Conservation (phyloP, 23 red algal species). For the Agarophyton chilense region DNA sequence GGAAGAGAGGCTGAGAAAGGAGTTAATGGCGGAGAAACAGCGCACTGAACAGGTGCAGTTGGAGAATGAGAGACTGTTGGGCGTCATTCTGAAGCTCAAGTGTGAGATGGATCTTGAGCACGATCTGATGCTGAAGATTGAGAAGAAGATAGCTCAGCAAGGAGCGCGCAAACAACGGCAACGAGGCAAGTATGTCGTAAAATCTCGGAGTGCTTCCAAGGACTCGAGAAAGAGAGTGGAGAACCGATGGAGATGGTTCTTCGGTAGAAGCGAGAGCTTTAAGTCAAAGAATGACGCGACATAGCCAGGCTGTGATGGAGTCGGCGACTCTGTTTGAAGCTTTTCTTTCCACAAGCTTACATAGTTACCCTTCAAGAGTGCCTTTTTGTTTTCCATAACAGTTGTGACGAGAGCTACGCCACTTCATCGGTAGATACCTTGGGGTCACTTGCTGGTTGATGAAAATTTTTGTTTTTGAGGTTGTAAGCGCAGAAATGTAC, state of each 20-base stretch:
- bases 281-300: neutral
- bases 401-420: too few relatives aligned
- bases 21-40: slow-evolving; percentile 12
- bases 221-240: neutral
- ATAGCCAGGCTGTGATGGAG: too few relatives aligned
- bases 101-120: slow-evolving; percentile 1
- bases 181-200: neutral
- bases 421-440: too few relatives aligned
- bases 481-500: too few relatives aligned
- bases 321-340: too few relatives aligned
- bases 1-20: neutral
- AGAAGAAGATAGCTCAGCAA: neutral
- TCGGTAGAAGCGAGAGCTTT: neutral
- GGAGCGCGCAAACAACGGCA: neutral
- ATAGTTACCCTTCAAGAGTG: too few relatives aligned
- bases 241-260: neutral
- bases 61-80: slow-evolving; percentile 23
- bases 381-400: too few relatives aligned
- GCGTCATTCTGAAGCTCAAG: slow-evolving; percentile 11
- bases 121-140: neutral
- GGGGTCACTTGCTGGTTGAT: too few relatives aligned
- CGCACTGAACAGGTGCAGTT: neutral
- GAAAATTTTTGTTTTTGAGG: too few relatives aligned
- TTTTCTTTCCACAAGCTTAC: too few relatives aligned
- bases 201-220: neutral